These are phyloP conservation scores for Neurospora tetrasperma DNA, from an alignment of 495 filamentous ascomycete species.

Conservation along the genomic window DNA sequence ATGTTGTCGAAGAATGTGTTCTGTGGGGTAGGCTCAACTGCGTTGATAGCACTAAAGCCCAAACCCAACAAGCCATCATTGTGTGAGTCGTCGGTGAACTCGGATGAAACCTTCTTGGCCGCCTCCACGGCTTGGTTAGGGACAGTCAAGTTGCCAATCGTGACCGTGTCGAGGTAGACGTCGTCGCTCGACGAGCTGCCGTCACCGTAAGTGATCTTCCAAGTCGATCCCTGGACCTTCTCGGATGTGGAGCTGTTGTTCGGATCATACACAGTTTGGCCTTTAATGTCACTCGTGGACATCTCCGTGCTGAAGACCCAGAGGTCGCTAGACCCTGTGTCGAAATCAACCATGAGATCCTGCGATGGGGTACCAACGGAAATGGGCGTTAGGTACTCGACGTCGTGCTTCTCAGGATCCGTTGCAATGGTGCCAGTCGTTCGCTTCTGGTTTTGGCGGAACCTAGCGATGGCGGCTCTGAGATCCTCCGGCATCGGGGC, in stretches of 20 bases:
- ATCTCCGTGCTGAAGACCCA: slow-evolving; percentile 37
- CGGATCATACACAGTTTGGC: slow-evolving; percentile 55
- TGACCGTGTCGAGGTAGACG: slow-evolving; percentile 63
- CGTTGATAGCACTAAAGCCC: slow-evolving; percentile 62
- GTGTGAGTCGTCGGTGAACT: slow-evolving; percentile 49
- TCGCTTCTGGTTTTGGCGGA: slow-evolving; percentile 2
- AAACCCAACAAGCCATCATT: slow-evolving; percentile 66
- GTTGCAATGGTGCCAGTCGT: slow-evolving; percentile 32
- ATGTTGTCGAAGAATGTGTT: slow-evolving; percentile 69
- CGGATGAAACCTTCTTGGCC: slow-evolving; percentile 47
- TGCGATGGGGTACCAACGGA: slow-evolving; percentile 48
- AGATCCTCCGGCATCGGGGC: slow-evolving; percentile 25
- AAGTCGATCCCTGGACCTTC: slow-evolving; percentile 44
- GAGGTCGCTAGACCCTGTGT: slow-evolving; percentile 70
- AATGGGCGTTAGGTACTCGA: slow-evolving; percentile 59
- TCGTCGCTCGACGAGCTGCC: slow-evolving; percentile 51
- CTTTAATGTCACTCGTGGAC: slow-evolving; percentile 14
- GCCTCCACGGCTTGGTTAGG: slow-evolving; percentile 58
- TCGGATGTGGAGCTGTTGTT: slow-evolving; percentile 33
- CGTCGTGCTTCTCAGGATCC: slow-evolving; percentile 47
- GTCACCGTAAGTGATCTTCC: slow-evolving; percentile 67
- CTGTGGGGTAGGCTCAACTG: slow-evolving; percentile 47
- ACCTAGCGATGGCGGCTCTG: not conserved
- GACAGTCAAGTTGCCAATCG: slow-evolving; percentile 54
- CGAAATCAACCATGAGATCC: slow-evolving; percentile 57